These are phyloP conservation scores for Neocatenulostroma microsporum DNA, from an alignment of 2,329 filamentous ascomycete genomes.

Conservation along the genomic window DNA sequence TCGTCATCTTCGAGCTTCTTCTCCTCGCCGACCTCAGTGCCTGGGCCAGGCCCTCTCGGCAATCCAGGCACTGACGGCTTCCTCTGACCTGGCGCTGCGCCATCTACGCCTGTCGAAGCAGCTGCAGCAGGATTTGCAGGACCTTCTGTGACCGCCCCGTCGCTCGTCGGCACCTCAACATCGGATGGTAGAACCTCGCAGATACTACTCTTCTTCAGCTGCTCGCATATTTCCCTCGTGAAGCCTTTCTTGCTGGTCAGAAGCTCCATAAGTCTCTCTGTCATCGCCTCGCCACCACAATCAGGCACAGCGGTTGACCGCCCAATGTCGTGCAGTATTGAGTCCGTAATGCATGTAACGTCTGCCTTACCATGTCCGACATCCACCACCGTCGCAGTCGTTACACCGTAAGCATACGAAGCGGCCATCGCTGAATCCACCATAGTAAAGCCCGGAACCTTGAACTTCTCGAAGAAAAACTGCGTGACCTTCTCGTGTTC, in stretches of 20 bases:
- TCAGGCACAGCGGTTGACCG: slow-evolving; percentile 53
- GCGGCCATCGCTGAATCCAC: slow-evolving; percentile 84
- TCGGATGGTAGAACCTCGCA: slow-evolving; percentile 54
- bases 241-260: slow-evolving; percentile 51
- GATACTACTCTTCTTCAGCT: slow-evolving; percentile 56
- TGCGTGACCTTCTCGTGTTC: slow-evolving; percentile 83
- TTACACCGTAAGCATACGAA: slow-evolving; percentile 69
- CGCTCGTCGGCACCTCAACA: slow-evolving; percentile 45
- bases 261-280: slow-evolving; percentile 60
- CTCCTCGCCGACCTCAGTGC: slow-evolving; percentile 48
- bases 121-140: slow-evolving; percentile 47
- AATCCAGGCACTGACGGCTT: slow-evolving; percentile 35
- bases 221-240: slow-evolving; percentile 56
- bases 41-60: slow-evolving; percentile 47
- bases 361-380: slow-evolving; percentile 90
- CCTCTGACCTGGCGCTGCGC: slow-evolving; percentile 37
- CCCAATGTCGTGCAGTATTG: slow-evolving; percentile 62
- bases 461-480: slow-evolving; percentile 96
- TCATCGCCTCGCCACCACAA: slow-evolving; percentile 85
- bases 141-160: slow-evolving; percentile 31
- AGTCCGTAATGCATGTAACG: slow-evolving; percentile 82
- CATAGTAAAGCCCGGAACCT: slow-evolving; percentile 82
- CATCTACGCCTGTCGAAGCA: slow-evolving; percentile 48
- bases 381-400: slow-evolving; percentile 78
- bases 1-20: slow-evolving; percentile 52